Percentiles rank a stretch among this genome's conserved stretches.
phyloP scores from a whole-genome alignment of 2,329 filamentous ascomycete species.

The Sporothrix humicola region DNA sequence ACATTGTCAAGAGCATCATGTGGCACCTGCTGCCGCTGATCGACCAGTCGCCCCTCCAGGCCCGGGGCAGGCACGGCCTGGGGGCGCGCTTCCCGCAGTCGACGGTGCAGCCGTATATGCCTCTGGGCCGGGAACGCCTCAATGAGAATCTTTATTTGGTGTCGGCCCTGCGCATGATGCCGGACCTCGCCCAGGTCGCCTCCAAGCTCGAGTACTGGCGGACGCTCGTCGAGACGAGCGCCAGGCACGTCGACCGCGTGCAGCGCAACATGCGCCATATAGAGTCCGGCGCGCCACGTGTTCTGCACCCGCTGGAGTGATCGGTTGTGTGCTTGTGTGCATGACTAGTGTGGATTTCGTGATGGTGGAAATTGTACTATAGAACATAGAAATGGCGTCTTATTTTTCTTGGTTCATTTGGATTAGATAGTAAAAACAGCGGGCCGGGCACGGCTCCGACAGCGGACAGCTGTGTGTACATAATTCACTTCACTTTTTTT shows the following conservation, averaged over 20 bases:
- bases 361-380: conserved; percentile 21
- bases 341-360: not conserved
- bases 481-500: conserved; percentile 23
- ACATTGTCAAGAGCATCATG: conserved; percentile 46
- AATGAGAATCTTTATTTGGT: no score
- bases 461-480: not conserved
- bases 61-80: no score
- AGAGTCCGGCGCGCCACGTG: no score
- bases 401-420: not conserved
- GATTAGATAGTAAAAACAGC: not conserved
- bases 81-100: no score
- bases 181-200: no score
- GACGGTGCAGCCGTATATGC: no score
- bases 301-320: not conserved
- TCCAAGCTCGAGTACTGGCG: no score
- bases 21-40: conserved; percentile 33
- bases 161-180: no score
- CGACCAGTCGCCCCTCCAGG: not conserved
- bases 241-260: no score
- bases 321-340: not conserved
- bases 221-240: no score
- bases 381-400: conserved; percentile 5
- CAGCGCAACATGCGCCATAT: no score
- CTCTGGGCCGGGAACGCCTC: no score
- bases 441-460: not conserved